Conservation (phyloP, 176 grass and related monocot genomes). For the Carex parvula region DNA sequence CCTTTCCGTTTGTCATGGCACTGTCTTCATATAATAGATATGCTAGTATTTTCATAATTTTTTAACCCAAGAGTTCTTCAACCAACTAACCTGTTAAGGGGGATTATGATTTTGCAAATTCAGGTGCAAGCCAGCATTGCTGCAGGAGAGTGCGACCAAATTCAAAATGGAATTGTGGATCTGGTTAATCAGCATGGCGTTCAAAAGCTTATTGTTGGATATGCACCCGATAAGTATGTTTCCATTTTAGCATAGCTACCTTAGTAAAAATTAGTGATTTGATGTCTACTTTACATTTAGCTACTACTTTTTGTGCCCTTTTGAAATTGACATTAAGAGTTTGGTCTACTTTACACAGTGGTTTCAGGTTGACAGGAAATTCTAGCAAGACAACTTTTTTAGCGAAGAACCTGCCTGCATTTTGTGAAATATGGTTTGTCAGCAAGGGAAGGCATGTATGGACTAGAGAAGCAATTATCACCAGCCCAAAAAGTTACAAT, state of each 20-base stretch:
- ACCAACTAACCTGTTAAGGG: neutral
- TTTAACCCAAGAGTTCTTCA: neutral
- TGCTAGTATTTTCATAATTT: neutral
- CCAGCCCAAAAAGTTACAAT: constrained; percentile 19
- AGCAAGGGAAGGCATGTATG: constrained; percentile 88
- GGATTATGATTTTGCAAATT: neutral
- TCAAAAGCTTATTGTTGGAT: constrained; percentile 74
- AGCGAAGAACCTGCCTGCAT: constrained; percentile 66
- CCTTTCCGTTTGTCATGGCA: neutral
- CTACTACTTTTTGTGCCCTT: neutral
- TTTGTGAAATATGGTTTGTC: constrained; percentile 93
- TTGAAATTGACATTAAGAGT: neutral
- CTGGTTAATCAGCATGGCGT: constrained; percentile 57
- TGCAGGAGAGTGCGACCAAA: constrained; percentile 60
- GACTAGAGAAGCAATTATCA: constrained; percentile 62
- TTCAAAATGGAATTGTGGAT: constrained; percentile 60
- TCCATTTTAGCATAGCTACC: neutral
- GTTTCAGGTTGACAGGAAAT: constrained; percentile 70
- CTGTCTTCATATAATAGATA: neutral
- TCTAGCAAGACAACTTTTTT: constrained; percentile 49
- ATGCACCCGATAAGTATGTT: constrained; percentile 57
- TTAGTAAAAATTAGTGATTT: neutral
- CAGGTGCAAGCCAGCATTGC: constrained; percentile 61
- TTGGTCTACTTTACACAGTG: constrained; percentile 41
- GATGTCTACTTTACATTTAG: neutral